phyloP scores from a whole-genome alignment of 345 rosid genomes.

The Camelina neglecta region DNA sequence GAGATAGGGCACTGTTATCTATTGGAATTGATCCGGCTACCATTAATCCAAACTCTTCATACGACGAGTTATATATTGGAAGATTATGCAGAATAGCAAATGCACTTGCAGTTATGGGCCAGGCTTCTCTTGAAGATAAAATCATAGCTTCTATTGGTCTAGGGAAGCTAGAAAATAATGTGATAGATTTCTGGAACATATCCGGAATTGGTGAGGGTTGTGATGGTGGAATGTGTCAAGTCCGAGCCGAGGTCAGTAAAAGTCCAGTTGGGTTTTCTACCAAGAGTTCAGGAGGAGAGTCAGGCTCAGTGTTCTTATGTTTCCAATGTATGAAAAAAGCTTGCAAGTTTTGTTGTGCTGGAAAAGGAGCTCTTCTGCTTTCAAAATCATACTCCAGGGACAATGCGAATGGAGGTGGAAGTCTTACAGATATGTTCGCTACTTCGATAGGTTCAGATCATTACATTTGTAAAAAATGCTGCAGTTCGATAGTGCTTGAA shows the following conservation, averaged over 20 bases:
- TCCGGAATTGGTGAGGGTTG: conserved; percentile 67
- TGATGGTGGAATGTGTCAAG: conserved; percentile 70
- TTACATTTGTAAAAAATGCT: conserved; percentile 77
- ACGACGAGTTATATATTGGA: conserved; percentile 70
- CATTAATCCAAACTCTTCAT: conserved; percentile 79
- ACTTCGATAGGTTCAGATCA: conserved; percentile 60
- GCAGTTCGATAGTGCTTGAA: conserved; percentile 70
- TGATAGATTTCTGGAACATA: conserved; percentile 84
- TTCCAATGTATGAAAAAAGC: conserved; percentile 73
- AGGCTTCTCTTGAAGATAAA: conserved; percentile 87
- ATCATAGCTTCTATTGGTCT: conserved; percentile 78
- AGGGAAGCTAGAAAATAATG: conserved; percentile 58
- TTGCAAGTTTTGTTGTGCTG: conserved; percentile 88
- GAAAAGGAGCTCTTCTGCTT: conserved; percentile 87
- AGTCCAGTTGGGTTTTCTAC: conserved; percentile 46
- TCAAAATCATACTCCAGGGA: conserved; percentile 61
- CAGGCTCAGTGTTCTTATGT: conserved; percentile 58
- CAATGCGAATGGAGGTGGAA: conserved; percentile 61
- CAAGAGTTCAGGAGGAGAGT: conserved; percentile 49
- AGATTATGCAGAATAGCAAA: conserved; percentile 75
- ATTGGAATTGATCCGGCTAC: conserved; percentile 94
- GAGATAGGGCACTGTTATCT: conserved; percentile 92
- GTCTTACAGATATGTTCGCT: conserved; percentile 60
- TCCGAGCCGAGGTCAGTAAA: conserved; percentile 61
- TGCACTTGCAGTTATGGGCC: conserved; percentile 78